These are phyloP conservation scores for Colletotrichum endophyticum DNA, from an alignment of 2,329 filamentous ascomycete species.

Conservation along the genomic window DNA sequence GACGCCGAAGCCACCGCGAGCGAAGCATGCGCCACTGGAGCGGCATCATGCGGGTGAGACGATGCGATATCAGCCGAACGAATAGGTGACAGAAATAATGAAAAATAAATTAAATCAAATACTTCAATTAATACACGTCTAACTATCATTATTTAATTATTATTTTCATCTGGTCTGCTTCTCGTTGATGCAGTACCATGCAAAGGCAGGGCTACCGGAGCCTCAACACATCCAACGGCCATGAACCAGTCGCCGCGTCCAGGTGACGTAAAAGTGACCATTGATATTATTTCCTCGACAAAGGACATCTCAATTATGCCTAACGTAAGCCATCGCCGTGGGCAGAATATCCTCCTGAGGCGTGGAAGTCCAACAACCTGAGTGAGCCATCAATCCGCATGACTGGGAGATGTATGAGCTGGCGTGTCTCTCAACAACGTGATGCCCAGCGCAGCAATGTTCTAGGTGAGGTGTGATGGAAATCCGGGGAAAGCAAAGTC, in stretches of 20 bases:
- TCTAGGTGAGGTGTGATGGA: not conserved
- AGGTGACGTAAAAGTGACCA: not conserved
- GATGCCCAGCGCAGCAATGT: not conserved
- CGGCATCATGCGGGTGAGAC: not conserved
- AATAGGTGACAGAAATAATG: not conserved
- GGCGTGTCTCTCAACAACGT: constrained; percentile 13
- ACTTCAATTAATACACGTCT: not conserved
- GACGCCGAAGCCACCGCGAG: not conserved
- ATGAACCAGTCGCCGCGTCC: not conserved
- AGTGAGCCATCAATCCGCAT: not conserved
- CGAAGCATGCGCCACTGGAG: not conserved
- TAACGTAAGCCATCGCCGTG: not conserved
- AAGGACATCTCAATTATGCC: not conserved
- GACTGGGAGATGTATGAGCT: not conserved
- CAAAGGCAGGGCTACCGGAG: not conserved
- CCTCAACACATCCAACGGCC: not conserved
- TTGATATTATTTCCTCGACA: not conserved
- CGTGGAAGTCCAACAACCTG: too few species aligned
- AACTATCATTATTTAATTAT: not conserved
- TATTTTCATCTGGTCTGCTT: not conserved
- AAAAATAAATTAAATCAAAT: not conserved
- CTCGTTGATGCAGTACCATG: not conserved
- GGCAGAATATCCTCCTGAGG: not conserved
- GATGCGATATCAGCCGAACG: not conserved
- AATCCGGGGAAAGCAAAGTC: not conserved